phyloP scores from a whole-genome alignment of 345 rosid species.

The Acer saccharum region DNA sequence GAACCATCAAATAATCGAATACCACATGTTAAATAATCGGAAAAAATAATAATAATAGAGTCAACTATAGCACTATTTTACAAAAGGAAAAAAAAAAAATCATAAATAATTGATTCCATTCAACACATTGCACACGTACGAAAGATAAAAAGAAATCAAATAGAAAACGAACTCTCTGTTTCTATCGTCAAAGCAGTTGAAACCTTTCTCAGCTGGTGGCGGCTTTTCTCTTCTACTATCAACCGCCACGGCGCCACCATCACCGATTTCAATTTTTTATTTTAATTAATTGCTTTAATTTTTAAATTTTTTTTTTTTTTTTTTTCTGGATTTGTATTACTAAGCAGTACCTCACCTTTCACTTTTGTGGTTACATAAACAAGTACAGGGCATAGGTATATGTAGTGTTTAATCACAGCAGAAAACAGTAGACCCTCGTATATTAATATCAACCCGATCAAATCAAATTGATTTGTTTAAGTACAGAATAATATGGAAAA shows the following conservation, averaged over 20 bases:
- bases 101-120: neutral
- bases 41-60: neutral
- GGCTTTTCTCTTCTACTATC: neutral
- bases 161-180: conserved; percentile 5
- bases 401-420: too few relatives aligned
- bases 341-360: too few relatives aligned
- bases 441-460: too few relatives aligned
- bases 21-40: neutral
- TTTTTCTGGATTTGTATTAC: too few relatives aligned
- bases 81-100: neutral
- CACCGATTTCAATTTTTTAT: neutral
- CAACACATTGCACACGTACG: neutral
- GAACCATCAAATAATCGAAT: neutral
- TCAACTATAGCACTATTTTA: neutral
- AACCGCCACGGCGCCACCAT: neutral
- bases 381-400: too few relatives aligned
- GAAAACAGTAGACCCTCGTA: too few relatives aligned
- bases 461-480: neutral
- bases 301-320: too few relatives aligned
- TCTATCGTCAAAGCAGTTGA: neutral
- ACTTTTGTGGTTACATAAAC: too few relatives aligned
- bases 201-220: neutral
- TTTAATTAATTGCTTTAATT: neutral
- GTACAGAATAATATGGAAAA: neutral
- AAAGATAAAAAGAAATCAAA: neutral